phyloP scores from a whole-genome alignment of 1,284 basidiomycete species.

The Naganishia liquefaciens region DNA sequence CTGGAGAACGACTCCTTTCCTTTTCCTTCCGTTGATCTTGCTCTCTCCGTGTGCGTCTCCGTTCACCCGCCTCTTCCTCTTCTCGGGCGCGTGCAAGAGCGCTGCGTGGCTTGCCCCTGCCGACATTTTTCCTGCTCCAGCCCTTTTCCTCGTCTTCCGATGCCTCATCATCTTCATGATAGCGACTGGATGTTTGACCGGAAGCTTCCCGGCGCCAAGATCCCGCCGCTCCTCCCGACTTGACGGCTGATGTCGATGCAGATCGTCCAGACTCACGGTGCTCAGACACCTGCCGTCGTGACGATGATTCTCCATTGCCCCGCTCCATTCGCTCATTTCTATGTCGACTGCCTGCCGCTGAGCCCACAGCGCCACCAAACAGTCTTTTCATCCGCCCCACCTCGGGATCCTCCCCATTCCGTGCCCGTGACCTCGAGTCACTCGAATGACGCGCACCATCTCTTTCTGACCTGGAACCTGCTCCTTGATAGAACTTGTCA shows the following conservation, averaged over 20 bases:
- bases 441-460: slow-evolving; percentile 4
- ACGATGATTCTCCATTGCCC: not conserved
- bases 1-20: not conserved
- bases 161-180: slow-evolving; percentile 10
- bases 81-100: slow-evolving; percentile 50
- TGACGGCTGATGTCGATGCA: not conserved
- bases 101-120: slow-evolving; percentile 29
- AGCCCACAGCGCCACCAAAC: slow-evolving; percentile 47
- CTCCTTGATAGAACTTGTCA: slow-evolving; percentile 35
- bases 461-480: not conserved
- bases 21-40: not conserved
- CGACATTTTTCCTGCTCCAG: slow-evolving; percentile 30
- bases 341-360: slow-evolving; percentile 29
- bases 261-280: not conserved
- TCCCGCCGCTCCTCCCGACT: slow-evolving; percentile 11
- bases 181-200: not conserved
- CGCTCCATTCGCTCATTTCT: not conserved
- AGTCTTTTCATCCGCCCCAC: slow-evolving; percentile 38
- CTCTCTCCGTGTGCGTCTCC: slow-evolving; percentile 13
- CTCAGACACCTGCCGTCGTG: not conserved
- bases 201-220: slow-evolving; percentile 16
- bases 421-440: slow-evolving; percentile 12
- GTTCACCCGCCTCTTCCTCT: slow-evolving; percentile 15
- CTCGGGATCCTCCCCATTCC: slow-evolving; percentile 26
- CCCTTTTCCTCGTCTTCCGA: slow-evolving; percentile 31